Percentiles rank a stretch among this genome's conserved stretches.
These are phyloP conservation scores for Nissolia schottii DNA, from an alignment of 306 rosid genomes.

Conservation along the genomic window DNA sequence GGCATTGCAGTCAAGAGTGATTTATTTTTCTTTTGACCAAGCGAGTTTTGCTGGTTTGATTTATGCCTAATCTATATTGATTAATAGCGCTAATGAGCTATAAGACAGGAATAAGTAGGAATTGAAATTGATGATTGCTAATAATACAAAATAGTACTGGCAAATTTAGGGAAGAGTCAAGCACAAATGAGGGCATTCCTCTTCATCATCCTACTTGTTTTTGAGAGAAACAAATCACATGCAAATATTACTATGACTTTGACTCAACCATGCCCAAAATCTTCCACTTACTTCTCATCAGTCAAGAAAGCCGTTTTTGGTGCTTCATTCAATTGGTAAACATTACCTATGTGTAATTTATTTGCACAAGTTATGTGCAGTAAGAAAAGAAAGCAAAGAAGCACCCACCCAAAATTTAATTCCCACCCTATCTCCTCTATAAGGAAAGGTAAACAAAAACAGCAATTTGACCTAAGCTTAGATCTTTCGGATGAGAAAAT, in stretches of 20 bases:
- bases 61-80: slow-evolving; percentile 17
- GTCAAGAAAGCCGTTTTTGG: slow-evolving; percentile 26
- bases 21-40: slow-evolving; percentile 19
- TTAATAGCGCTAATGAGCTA: slow-evolving; percentile 14
- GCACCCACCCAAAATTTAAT: slow-evolving; percentile 17
- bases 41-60: slow-evolving; percentile 17
- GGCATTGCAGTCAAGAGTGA: not conserved
- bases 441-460: not conserved
- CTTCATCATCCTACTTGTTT: slow-evolving; percentile 1
- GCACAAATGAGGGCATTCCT: slow-evolving; percentile 16
- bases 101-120: not conserved
- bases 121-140: not conserved
- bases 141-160: slow-evolving; percentile 16
- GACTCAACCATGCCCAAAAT: slow-evolving; percentile 16
- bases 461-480: slow-evolving; percentile 8
- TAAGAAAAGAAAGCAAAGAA: slow-evolving; percentile 4
- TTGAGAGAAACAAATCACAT: not conserved
- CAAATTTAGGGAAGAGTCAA: slow-evolving; percentile 2
- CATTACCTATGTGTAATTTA: slow-evolving; percentile 5
- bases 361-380: slow-evolving; percentile 3
- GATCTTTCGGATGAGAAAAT: not conserved
- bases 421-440: not conserved
- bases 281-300: slow-evolving; percentile 13
- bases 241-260: slow-evolving; percentile 14
- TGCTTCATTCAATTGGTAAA: not conserved